A percentile compares a stretch with the other conserved stretches of the same genome.
Conservation (phyloP, 805 yeast species). For the Maudiozyma bulderi region DNA sequence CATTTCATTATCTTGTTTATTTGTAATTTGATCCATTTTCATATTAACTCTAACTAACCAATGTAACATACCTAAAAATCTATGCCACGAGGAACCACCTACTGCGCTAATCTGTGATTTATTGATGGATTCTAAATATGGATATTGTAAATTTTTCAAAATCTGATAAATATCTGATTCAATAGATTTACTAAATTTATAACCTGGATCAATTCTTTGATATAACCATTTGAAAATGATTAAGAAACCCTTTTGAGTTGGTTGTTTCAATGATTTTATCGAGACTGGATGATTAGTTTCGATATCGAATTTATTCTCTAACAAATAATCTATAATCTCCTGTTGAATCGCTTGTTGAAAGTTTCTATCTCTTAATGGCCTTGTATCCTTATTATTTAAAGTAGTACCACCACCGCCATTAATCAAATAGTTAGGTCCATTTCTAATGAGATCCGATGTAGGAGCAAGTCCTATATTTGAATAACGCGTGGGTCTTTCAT, state of each 20-base stretch:
- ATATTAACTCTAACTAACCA: conserved; percentile 62
- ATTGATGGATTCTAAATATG: conserved; percentile 70
- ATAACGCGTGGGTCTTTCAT: not conserved
- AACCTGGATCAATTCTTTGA: conserved; percentile 69
- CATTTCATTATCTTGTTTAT: conserved; percentile 14
- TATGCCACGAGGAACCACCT: conserved; percentile 84
- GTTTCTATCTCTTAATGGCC: conserved; percentile 68
- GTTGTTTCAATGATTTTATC: conserved; percentile 53
- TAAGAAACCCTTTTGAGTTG: conserved; percentile 82
- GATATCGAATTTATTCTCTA: conserved; percentile 55
- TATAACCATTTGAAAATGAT: conserved; percentile 73
- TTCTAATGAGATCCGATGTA: not conserved
- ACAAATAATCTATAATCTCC: conserved; percentile 56
- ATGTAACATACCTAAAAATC: conserved; percentile 68
- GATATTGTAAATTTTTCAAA: conserved; percentile 59
- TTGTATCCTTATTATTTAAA: conserved; percentile 41
- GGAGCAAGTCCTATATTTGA: not conserved
- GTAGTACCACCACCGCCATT: not conserved
- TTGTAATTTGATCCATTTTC: conserved; percentile 30
- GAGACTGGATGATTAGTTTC: conserved; percentile 66
- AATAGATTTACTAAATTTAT: conserved; percentile 53
- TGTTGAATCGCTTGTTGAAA: conserved; percentile 59
- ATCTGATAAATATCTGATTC: conserved; percentile 69
- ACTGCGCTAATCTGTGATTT: conserved; percentile 84
- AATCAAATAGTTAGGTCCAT: conserved; percentile 1